Evolutionary conservation across 108 stramenopile species (phyloP).

Genomic region (Skeletonema grethae): DNA sequence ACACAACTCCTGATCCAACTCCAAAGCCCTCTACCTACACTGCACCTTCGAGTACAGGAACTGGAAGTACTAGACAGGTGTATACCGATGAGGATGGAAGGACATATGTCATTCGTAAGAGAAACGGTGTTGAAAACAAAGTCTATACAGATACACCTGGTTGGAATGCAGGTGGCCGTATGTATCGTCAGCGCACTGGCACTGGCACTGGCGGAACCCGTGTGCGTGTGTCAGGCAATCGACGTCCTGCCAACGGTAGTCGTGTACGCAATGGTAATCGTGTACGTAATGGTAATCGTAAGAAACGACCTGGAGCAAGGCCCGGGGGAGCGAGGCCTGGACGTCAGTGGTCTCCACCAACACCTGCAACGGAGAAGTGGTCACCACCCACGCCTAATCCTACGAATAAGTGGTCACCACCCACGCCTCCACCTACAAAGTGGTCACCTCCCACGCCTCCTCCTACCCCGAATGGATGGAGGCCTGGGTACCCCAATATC

Average conservation of each 20-base stretch:
- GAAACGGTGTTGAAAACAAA: background rate
- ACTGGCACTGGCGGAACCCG: too few relatives aligned
- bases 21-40: background rate
- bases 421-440: too few relatives aligned
- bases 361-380: background rate
- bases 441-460: background rate
- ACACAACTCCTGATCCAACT: background rate
- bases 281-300: too few relatives aligned
- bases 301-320: background rate
- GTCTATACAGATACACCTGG: background rate
- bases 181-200: background rate
- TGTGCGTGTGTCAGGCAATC: too few relatives aligned
- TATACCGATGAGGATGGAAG: background rate
- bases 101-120: background rate
- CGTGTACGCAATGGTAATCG: too few relatives aligned
- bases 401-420: too few relatives aligned
- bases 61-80: background rate
- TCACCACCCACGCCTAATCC: too few relatives aligned
- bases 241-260: too few relatives aligned
- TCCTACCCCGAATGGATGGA: background rate
- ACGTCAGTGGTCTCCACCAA: background rate
- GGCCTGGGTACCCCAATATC: background rate
- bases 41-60: background rate
- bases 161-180: background rate
- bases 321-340: background rate